Percentiles rank a stretch among this genome's conserved stretches.
Conservation (phyloP, 2,329 filamentous ascomycete genomes). For the Verticillium longisporum region DNA sequence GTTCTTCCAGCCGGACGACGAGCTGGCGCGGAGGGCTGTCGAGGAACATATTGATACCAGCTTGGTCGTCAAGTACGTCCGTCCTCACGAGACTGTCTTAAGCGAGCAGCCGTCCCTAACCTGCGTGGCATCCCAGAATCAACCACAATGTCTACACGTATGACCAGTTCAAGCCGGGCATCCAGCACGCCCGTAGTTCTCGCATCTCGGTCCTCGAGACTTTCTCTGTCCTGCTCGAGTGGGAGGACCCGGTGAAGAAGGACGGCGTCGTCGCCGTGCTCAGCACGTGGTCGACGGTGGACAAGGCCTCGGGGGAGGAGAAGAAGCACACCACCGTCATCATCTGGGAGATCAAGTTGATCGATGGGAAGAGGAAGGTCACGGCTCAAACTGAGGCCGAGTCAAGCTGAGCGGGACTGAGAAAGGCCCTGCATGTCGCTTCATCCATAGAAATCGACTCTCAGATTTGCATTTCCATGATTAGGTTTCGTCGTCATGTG, state of each 20-base stretch:
- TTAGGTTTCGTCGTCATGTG: no score
- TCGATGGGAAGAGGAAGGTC: not conserved
- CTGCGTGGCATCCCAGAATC: not conserved
- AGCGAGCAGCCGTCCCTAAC: not conserved
- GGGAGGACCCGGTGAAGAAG: not conserved
- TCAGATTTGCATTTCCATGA: not conserved
- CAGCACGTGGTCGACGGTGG: not conserved
- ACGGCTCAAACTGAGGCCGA: not conserved
- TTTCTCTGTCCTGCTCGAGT: not conserved
- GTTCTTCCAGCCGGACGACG: not conserved
- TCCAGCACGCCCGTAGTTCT: not conserved
- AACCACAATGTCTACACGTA: not conserved
- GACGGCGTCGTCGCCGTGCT: not conserved
- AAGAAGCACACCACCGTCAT: not conserved
- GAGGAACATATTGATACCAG: not conserved
- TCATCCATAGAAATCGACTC: not conserved
- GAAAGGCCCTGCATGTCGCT: no score
- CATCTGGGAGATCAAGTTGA: not conserved
- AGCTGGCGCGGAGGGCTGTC: not conserved
- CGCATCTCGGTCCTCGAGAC: not conserved
- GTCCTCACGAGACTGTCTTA: not conserved
- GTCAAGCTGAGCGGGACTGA: not conserved
- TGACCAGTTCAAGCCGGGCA: not conserved
- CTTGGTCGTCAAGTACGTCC: not conserved
- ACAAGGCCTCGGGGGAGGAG: not conserved